Base-by-base conservation (phyloP, 1,284 basidiomycete genomes). In the Austroboletus rostrupii region DNA sequence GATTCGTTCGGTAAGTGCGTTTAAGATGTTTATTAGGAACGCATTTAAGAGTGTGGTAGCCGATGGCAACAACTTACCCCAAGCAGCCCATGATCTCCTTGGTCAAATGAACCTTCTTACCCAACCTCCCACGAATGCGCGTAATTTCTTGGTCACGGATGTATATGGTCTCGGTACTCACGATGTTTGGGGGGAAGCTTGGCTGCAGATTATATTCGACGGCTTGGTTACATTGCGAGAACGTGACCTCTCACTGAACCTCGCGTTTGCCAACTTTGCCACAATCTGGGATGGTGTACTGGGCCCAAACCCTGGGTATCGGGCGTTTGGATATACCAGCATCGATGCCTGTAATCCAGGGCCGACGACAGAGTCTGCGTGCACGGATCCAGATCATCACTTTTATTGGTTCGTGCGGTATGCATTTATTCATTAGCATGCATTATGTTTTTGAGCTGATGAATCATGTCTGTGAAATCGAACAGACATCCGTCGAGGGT, bases 321-420 rank as follows among this genome's bases (percentile, higher is more conserved):
- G 60, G 31, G 72, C 74, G 1, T 80, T 79, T 50, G 77, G 78
- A 6, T 79, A 74, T 50, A 70, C 68, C 13, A 73, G 67, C 42
- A 60, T 65, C 5, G 70, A 64, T 4, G 61, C 71, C 0, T 78
- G 77, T 40, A 64, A 50, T 16, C 54, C 65, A 1, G 63, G 64
- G 1, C 54, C 60, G 14, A 70, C 70, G 8, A 71, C 66, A 3
- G 51, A 55, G 5, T 65, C 57, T 0, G 57, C 54, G 13, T 78
- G 76, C 43, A 41, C 53, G 26, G 76, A 79, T 52, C 76, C 78
- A 4, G 72, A 73, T 35, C 73, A 72, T 52, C 69, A 68, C 20
- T 77, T 80, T 54, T 78, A 78, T 53, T 81, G 77, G 71, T 70
- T 79, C 16, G 60, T 66, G 20, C 72, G 71, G 78, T 77, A 52